Percentiles rank a stretch among this genome's conserved stretches.
phyloP scores from a whole-genome alignment of 192 early-diverging fungal species.

The Linnemannia schmuckeri region DNA sequence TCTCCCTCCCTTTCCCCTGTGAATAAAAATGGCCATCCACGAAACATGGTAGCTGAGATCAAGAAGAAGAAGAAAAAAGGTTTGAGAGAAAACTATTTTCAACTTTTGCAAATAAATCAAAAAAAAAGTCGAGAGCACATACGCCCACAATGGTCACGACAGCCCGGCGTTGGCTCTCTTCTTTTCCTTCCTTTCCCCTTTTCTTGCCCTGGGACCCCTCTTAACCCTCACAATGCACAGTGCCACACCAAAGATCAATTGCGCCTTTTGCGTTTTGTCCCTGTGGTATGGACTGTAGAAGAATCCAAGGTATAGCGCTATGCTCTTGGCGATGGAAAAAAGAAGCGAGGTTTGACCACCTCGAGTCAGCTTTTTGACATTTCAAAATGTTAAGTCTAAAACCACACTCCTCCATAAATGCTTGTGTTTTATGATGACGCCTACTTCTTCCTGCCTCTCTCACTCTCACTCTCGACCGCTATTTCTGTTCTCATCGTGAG shows the following conservation, averaged over 20 bases:
- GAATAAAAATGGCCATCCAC: background rate
- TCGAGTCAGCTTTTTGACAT: background rate
- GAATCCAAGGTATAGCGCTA: background rate
- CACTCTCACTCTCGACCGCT: background rate
- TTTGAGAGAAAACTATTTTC: background rate
- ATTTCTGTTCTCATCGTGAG: background rate
- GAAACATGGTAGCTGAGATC: constrained; percentile 4
- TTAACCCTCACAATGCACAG: background rate
- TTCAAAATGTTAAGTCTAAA: background rate
- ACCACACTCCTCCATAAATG: background rate
- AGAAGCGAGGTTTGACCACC: background rate
- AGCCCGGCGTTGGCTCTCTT: background rate
- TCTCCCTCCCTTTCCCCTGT: background rate
- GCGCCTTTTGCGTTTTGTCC: background rate
- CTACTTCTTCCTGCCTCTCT: background rate
- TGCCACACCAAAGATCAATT: background rate
- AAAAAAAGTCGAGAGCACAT: background rate
- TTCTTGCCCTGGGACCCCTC: background rate
- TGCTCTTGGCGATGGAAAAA: background rate
- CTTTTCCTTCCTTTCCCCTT: background rate
- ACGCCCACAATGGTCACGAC: constrained; percentile 1
- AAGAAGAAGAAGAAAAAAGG: background rate
- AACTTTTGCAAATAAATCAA: constrained; percentile 1
- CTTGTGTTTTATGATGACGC: background rate
- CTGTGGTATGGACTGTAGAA: background rate